Base-by-base conservation (phyloP, 768 basidiomycete genomes). In the Ramaria sp. region DNA sequence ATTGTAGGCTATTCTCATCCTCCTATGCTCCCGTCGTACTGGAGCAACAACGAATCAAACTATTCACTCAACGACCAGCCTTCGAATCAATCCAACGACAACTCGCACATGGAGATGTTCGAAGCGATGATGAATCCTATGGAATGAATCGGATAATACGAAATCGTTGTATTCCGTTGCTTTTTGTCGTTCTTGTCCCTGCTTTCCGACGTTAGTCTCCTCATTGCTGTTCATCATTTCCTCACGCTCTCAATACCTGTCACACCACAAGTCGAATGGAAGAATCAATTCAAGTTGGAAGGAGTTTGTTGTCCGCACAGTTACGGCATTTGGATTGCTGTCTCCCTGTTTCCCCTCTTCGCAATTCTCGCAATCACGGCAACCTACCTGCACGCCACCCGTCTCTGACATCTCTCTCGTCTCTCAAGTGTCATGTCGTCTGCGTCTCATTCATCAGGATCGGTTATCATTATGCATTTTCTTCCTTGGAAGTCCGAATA, bases 11-110 rank as follows among this genome's bases (percentile, higher is more conserved):
- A 64, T 53, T 63, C 66, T 0, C 72, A 72, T 56, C 72, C 68
- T 19, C 70, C 69, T 12, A 71, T 71, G 72, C 54, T 70, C 33
- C 66, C 70, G 27, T 65, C 55, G 53, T 69, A 72, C 54, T 70
- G 68, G 69, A 62, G 60, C 52, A 62, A 65, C 24, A 59, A 30
- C 42, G 52, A 49, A 15, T 19, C 22, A 27, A 42, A 33, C 57
- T 20, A 2, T 17, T 45, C 53, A 19, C n/a, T 20, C 53, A 62
- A 60, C 58, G 64, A 66, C 52, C 63, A 66, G 43, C 61, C 49
- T 50, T 30, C n/a, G 19, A 52, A 66, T 15, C 68, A 72, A 48
- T 70, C 67, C 27, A 70, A 69, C 59, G 72, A 75, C 57, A 68
- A 66, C 63, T 51, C 59, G 42, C 74, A 72, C 50, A 63, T 53